Base-by-base conservation (phyloP, 768 basidiomycete genomes). In the Pleurotus djamor region DNA sequence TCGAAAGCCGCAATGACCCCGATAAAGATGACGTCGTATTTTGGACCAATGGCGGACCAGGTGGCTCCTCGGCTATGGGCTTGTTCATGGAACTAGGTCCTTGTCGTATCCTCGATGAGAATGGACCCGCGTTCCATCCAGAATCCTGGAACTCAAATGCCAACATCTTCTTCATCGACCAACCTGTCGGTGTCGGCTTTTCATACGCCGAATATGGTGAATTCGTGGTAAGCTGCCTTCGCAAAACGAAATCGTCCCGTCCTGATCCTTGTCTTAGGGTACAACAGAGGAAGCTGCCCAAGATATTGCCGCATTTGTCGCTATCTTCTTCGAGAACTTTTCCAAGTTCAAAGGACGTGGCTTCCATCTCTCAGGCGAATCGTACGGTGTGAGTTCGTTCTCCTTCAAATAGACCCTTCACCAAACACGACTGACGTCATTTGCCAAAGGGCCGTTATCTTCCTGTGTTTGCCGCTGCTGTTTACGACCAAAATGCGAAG, bases 81-180 rank as follows among this genome's bases (percentile, higher is more conserved):
- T 72, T 91, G 10, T 85, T 91, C 63, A 88, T 89, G 87, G 89
- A 90, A 69, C 74, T 81, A 85, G 87, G 89, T 16, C 91, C 91
- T 1, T 94, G 92, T 68, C 78, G 83, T 43, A 79, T 90, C 7
- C 72, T 77, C 8, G 76, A 77, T 16, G 71, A 72, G 47, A 78
- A 84, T 43, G 79, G 77, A 33, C 77, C 86, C 0, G 76, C 72
- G 1, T 82, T 76, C 67, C 81, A 87, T 60, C 80, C 82, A 0
- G 78, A 87, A 51, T 80, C 84, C 0, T 90, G 88, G 88, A 91
- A 87, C 62, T 76, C 76, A 16, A 83, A 87, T 49, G 85, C 87
- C 1, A 86, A 85, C 55, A 71, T 86, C 6, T 80, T 86, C 62
- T 86, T 82, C 67, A 74, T 87, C 54, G 85, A 86, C 64, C 86